phyloP scores from a whole-genome alignment of 2,329 filamentous ascomycete species.

The Aspergillus intermedius region DNA sequence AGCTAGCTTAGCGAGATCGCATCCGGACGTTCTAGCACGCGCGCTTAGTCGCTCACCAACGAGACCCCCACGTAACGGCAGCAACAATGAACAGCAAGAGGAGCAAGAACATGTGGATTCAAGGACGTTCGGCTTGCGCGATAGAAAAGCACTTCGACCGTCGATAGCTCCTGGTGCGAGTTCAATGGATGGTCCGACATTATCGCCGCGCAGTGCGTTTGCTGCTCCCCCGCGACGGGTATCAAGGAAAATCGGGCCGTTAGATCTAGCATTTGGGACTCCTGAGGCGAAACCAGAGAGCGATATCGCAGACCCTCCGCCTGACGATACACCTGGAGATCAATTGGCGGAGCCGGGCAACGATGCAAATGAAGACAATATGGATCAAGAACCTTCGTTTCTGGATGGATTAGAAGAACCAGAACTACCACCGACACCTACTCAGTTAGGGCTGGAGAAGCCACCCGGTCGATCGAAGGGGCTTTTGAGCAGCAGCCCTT shows the following conservation, averaged over 20 bases:
- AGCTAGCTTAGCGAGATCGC: conserved; percentile 56
- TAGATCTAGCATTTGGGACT: conserved; percentile 24
- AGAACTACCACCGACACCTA: conserved; percentile 52
- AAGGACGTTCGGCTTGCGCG: conserved; percentile 26
- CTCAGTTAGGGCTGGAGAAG: conserved; percentile 33
- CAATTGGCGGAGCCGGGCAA: conserved; percentile 29
- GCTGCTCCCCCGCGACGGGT: conserved; percentile 31
- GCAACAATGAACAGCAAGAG: conserved; percentile 8
- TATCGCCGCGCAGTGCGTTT: conserved; percentile 26
- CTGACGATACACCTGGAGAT: conserved; percentile 22
- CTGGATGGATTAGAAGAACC: conserved; percentile 47
- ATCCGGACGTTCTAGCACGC: conserved; percentile 52
- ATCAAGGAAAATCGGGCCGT: conserved; percentile 26
- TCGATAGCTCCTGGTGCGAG: conserved; percentile 26
- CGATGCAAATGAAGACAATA: conserved; percentile 11
- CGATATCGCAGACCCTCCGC: conserved; percentile 1
- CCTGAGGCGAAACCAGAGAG: conserved; percentile 12
- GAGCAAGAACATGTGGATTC: conserved; percentile 12
- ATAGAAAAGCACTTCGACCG: conserved; percentile 31
- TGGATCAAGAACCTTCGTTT: conserved; percentile 13
- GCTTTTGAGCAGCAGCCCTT: conserved; percentile 34
- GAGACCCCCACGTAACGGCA: conserved; percentile 17
- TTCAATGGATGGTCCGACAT: conserved; percentile 14
- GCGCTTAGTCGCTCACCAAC: conserved; percentile 35
- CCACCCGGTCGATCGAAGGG: conserved; percentile 26